Evolutionary conservation across 2,329 filamentous ascomycete genomes (phyloP).

Genomic region (Emydomyces testavorans): DNA sequence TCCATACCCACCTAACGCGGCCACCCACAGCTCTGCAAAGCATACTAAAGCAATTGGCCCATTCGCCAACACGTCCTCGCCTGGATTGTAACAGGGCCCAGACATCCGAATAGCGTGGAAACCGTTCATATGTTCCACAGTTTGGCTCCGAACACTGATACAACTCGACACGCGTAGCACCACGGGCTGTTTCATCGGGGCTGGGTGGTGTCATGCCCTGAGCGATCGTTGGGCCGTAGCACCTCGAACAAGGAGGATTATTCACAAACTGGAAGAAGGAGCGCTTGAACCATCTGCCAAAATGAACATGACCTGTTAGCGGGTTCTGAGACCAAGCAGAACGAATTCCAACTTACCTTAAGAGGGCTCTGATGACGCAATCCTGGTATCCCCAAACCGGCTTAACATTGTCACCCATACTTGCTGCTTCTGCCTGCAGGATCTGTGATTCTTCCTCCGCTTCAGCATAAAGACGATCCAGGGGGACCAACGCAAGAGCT

Average conservation of each 20-base stretch:
- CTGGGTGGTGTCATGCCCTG: slow-evolving; percentile 74
- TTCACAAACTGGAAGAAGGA: slow-evolving; percentile 96
- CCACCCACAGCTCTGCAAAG: slow-evolving; percentile 85
- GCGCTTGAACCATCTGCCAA: slow-evolving; percentile 76
- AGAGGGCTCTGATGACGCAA: slow-evolving; percentile 77
- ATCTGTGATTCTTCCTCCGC: slow-evolving; percentile 90
- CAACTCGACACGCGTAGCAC: slow-evolving; percentile 76
- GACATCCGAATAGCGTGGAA: slow-evolving; percentile 88
- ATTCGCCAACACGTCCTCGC: slow-evolving; percentile 80
- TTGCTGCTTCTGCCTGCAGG: slow-evolving; percentile 74
- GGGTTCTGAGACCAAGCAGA: slow-evolving; percentile 17
- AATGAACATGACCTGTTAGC: slow-evolving; percentile 9
- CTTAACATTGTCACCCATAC: slow-evolving; percentile 66
- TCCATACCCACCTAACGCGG: slow-evolving; percentile 95
- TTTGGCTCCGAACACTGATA: slow-evolving; percentile 70
- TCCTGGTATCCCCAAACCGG: slow-evolving; percentile 96
- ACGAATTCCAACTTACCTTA: slow-evolving; percentile 50
- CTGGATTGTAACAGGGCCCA: slow-evolving; percentile 82
- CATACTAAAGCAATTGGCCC: slow-evolving; percentile 99
- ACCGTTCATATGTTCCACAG: slow-evolving; percentile 74
- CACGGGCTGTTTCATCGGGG: slow-evolving; percentile 78
- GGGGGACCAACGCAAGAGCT: slow-evolving; percentile 70
- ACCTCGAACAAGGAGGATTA: slow-evolving; percentile 76
- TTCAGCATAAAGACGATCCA: slow-evolving; percentile 84
- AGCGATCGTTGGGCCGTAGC: slow-evolving; percentile 69